Conservation (phyloP, 495 filamentous ascomycete species). For the Penicillium roqueforti region DNA sequence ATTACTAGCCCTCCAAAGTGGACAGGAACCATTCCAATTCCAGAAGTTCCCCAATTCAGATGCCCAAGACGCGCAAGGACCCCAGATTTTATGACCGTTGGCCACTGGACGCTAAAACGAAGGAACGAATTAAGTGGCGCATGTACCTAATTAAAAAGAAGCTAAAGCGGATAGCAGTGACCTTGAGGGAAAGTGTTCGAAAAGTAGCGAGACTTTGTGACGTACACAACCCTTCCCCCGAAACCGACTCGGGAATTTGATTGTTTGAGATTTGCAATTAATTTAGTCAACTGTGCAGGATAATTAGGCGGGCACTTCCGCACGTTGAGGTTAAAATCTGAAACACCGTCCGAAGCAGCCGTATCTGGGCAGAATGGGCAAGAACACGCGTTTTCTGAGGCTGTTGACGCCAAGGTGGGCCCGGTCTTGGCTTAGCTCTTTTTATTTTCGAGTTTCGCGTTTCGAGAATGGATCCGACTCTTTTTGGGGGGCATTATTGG, state of each 20-base stretch:
- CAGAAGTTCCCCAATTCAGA: not conserved
- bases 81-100: conserved; percentile 1
- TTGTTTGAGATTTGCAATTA: not conserved
- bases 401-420: conserved; percentile 13
- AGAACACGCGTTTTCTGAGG: conserved; percentile 26
- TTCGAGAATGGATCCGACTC: not conserved
- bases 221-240: conserved; percentile 3
- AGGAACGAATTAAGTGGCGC: not conserved
- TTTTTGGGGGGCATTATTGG: conserved; percentile 5
- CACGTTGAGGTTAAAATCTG: conserved; percentile 33
- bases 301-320: conserved; percentile 22
- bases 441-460: conserved; percentile 1
- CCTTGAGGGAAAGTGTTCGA: not conserved
- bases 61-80: not conserved
- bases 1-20: not conserved
- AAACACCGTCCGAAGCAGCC: conserved; percentile 28
- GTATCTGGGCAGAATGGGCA: conserved; percentile 1
- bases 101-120: not conserved
- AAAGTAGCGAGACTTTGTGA: conserved; percentile 1
- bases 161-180: not conserved
- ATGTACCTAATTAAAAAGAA: not conserved
- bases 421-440: conserved; percentile 13
- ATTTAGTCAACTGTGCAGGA: too few species aligned
- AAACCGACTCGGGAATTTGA: not conserved
- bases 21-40: not conserved